Percentiles rank a stretch among this genome's conserved stretches.
Evolutionary conservation across 768 basidiomycete genomes (phyloP).

Genomic region (Suillus ampliporus): DNA sequence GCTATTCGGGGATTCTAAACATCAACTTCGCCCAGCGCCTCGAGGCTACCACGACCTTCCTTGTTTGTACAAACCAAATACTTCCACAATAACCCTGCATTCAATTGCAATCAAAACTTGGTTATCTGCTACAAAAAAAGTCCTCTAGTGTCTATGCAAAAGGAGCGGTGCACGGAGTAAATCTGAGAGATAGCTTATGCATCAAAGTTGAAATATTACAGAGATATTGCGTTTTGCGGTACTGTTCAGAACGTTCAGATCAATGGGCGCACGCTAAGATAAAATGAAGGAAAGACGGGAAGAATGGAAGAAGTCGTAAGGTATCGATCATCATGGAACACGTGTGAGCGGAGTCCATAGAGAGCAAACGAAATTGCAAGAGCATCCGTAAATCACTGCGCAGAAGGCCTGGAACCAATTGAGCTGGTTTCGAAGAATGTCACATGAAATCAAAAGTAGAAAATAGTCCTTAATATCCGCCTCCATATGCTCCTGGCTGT

Average conservation of each 20-base stretch:
- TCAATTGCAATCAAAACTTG: not conserved
- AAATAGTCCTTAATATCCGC: constrained; percentile 15
- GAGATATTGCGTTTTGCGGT: constrained; percentile 1
- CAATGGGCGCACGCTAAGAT: constrained; percentile 2
- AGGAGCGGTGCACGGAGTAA: constrained; percentile 1
- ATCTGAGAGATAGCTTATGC: not conserved
- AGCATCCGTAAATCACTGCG: constrained; percentile 12
- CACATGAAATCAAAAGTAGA: constrained; percentile 12
- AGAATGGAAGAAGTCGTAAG: constrained; percentile 5
- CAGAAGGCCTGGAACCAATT: constrained; percentile 5
- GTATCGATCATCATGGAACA: constrained; percentile 14
- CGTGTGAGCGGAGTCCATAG: constrained; percentile 7
- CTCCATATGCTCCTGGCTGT: constrained; percentile 38
- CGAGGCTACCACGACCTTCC: constrained; percentile 29
- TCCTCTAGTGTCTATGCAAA: constrained; percentile 3
- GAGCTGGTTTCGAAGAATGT: constrained; percentile 3
- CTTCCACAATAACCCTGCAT: constrained; percentile 10
- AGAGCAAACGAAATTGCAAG: constrained; percentile 8
- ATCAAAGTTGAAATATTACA: constrained; percentile 10
- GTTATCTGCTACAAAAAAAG: not conserved
- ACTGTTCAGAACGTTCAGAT: not conserved
- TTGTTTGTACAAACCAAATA: constrained; percentile 40
- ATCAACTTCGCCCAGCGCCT: constrained; percentile 30
- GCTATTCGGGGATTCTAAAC: constrained; percentile 22
- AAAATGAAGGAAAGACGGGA: constrained; percentile 1